These are phyloP conservation scores for Debaryomycetaceae sp. DNA, from an alignment of 1,139 yeast genomes.

Conservation along the genomic window DNA sequence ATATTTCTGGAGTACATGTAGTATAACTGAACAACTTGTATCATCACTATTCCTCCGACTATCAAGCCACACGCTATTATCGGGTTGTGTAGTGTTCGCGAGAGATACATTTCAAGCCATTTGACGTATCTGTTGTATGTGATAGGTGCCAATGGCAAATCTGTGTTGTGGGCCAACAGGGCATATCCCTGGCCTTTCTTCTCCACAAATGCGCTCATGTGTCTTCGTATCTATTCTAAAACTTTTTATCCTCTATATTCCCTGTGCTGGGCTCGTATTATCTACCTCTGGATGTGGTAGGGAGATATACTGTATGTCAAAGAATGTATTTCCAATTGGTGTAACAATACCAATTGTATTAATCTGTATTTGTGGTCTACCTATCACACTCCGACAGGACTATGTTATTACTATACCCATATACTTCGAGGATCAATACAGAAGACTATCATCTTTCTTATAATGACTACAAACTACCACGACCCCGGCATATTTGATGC, in stretches of 20 bases:
- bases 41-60: conserved; percentile 1
- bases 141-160: conserved; percentile 1
- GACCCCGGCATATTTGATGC: background rate
- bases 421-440: too few species aligned
- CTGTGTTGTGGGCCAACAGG: background rate
- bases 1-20: background rate
- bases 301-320: too few species aligned
- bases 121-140: conserved; percentile 4
- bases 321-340: background rate
- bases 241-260: too few species aligned
- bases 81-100: conserved; percentile 7
- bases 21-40: conserved; percentile 3
- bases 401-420: too few species aligned
- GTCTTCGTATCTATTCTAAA: too few species aligned
- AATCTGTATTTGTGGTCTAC: background rate
- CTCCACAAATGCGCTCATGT: background rate
- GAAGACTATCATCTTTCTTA: too few species aligned
- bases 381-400: background rate
- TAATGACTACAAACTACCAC: too few species aligned
- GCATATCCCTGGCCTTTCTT: background rate
- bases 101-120: conserved; percentile 5
- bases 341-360: background rate
- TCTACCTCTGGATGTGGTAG: too few species aligned
- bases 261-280: too few species aligned
- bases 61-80: conserved; percentile 4